Percentiles rank a stretch among this genome's conserved stretches.
Conservation (phyloP, 257 asterid species). For the Henckelia pumila region DNA sequence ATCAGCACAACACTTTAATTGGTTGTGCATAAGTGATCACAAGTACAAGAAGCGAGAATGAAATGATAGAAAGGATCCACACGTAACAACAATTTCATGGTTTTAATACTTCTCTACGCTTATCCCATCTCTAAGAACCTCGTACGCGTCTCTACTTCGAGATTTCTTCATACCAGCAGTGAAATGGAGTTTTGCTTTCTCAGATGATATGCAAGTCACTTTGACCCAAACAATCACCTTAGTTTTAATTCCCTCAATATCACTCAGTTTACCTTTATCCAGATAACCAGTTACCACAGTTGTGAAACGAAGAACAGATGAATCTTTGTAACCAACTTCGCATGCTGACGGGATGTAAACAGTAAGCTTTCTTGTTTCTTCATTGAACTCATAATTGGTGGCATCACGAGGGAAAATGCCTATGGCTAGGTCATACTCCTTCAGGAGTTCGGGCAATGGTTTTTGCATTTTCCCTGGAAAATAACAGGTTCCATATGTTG, state of each 20-base stretch:
- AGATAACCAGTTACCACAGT: slow-evolving; percentile 54
- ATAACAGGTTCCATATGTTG: not conserved
- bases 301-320: slow-evolving; percentile 55
- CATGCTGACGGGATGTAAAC: slow-evolving; percentile 59
- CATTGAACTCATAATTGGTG: slow-evolving; percentile 52
- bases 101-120: slow-evolving; percentile 31
- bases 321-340: slow-evolving; percentile 69
- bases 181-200: slow-evolving; percentile 40
- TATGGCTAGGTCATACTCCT: slow-evolving; percentile 42
- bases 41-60: not conserved
- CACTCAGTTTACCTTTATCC: slow-evolving; percentile 67
- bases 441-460: slow-evolving; percentile 41
- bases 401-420: slow-evolving; percentile 54
- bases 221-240: slow-evolving; percentile 65
- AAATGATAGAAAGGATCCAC: not conserved
- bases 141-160: slow-evolving; percentile 49
- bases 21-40: not conserved
- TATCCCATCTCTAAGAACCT: slow-evolving; percentile 39
- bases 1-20: not conserved
- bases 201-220: slow-evolving; percentile 39
- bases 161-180: slow-evolving; percentile 40
- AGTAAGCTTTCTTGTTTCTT: slow-evolving; percentile 37
- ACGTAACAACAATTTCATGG: not conserved
- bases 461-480: slow-evolving; percentile 47
- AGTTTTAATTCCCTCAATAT: slow-evolving; percentile 78